Evolutionary conservation across 2,329 filamentous ascomycete genomes (phyloP).

Genomic region (Aspergillus texensis): DNA sequence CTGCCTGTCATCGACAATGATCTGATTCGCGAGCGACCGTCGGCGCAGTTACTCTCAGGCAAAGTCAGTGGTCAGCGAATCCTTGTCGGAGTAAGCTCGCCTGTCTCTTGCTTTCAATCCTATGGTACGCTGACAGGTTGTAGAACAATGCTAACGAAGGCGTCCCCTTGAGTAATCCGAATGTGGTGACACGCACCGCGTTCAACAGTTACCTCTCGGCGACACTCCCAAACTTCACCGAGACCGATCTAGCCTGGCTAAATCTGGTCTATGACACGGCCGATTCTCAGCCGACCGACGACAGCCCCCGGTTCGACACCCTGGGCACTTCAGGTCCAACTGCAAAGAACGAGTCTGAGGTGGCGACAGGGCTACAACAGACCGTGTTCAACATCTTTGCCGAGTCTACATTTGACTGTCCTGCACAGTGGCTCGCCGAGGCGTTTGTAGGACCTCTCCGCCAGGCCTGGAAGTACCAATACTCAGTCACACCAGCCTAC

Average conservation of each 20-base stretch:
- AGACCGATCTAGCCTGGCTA: background rate
- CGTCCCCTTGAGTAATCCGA: background rate
- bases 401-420: constrained; percentile 60
- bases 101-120: background rate
- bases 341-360: background rate
- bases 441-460: constrained; percentile 43
- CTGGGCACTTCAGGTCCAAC: background rate
- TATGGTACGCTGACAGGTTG: background rate
- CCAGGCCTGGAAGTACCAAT: constrained; percentile 22
- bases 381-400: constrained; percentile 56
- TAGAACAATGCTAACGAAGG: background rate
- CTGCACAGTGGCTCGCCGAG: constrained; percentile 58
- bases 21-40: background rate
- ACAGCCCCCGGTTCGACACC: background rate
- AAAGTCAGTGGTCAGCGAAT: background rate
- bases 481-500: background rate
- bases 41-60: background rate
- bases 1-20: background rate
- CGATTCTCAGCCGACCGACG: background rate
- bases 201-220: background rate
- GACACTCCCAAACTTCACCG: background rate
- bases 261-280: background rate
- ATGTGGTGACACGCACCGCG: background rate
- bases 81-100: background rate
- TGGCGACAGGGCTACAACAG: constrained; percentile 44